phyloP scores from a whole-genome alignment of 192 early-diverging fungal species.

The Helicostylum pulchrum region DNA sequence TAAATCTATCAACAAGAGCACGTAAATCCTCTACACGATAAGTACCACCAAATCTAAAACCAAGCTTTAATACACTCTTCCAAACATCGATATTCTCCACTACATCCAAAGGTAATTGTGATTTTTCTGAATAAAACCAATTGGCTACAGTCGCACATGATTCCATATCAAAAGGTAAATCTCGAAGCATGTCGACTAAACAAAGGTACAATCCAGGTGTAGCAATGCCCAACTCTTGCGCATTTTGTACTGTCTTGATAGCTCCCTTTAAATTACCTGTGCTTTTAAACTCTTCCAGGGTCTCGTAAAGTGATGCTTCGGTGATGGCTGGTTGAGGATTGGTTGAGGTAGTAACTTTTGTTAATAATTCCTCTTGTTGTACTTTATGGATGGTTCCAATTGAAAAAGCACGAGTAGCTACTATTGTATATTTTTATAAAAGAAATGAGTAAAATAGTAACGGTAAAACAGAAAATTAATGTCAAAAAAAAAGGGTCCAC shows the following conservation, averaged over 20 bases:
- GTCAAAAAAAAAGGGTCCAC: too few relatives aligned
- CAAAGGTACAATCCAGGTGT: constrained; percentile 12
- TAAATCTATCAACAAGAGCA: constrained; percentile 19
- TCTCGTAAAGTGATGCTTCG: background rate
- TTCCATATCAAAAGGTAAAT: constrained; percentile 17
- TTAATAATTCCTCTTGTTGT: too few relatives aligned
- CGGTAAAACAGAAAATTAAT: too few relatives aligned
- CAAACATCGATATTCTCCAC: constrained; percentile 19
- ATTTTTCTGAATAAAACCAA: constrained; percentile 16
- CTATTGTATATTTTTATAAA: too few relatives aligned
- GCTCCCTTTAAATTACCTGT: constrained; percentile 21
- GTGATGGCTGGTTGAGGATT: too few relatives aligned
- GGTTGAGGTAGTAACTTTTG: too few relatives aligned
- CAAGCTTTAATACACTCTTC: constrained; percentile 23
- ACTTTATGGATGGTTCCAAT: too few relatives aligned
- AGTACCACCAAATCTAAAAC: constrained; percentile 19
- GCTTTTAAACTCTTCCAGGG: background rate
- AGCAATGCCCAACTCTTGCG: background rate
- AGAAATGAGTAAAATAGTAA: too few relatives aligned
- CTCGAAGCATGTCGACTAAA: background rate
- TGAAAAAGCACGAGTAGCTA: too few relatives aligned
- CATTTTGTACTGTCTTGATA: constrained; percentile 1
- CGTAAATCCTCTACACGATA: constrained; percentile 19
- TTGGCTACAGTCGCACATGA: constrained; percentile 17
- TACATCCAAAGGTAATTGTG: background rate